Conservation (phyloP, 139 green algal genomes). For the Chlamydomonas sphaeroides region DNA sequence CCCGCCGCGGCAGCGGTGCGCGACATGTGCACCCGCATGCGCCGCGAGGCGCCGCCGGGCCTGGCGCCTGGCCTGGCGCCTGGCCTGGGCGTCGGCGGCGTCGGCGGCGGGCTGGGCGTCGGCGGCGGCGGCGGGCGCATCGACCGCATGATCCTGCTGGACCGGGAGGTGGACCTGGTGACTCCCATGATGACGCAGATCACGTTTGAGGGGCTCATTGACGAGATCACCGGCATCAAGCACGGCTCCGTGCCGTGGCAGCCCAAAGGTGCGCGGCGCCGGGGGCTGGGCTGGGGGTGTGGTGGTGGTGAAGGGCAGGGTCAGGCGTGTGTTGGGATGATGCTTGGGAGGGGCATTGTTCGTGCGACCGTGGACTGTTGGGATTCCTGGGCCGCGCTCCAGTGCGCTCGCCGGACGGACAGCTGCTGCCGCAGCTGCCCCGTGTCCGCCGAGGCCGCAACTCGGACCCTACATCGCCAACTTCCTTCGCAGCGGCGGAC, state of each 20-base stretch:
- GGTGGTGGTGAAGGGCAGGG: no score
- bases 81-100: background rate
- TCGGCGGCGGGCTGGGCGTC: background rate
- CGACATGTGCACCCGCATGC: slow-evolving; percentile 77
- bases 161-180: slow-evolving; percentile 86
- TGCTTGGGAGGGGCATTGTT: no score
- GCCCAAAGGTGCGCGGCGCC: background rate
- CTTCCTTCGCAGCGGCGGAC: no score
- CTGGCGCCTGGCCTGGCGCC: background rate
- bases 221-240: slow-evolving; percentile 89
- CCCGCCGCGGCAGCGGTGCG: slow-evolving; percentile 71
- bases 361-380: no score
- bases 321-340: no score
- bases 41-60: slow-evolving; percentile 60
- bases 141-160: slow-evolving; percentile 74
- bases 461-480: no score
- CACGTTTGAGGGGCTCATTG: slow-evolving; percentile 96
- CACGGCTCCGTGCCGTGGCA: slow-evolving; percentile 53
- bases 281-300: no score
- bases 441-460: no score
- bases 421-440: no score
- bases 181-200: slow-evolving; percentile 94
- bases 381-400: no score
- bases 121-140: slow-evolving; percentile 38
- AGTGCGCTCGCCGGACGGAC: background rate